These are phyloP conservation scores for Cutaneotrichosporon daszewskae DNA, from an alignment of 1,284 basidiomycete species.

Conservation along the genomic window DNA sequence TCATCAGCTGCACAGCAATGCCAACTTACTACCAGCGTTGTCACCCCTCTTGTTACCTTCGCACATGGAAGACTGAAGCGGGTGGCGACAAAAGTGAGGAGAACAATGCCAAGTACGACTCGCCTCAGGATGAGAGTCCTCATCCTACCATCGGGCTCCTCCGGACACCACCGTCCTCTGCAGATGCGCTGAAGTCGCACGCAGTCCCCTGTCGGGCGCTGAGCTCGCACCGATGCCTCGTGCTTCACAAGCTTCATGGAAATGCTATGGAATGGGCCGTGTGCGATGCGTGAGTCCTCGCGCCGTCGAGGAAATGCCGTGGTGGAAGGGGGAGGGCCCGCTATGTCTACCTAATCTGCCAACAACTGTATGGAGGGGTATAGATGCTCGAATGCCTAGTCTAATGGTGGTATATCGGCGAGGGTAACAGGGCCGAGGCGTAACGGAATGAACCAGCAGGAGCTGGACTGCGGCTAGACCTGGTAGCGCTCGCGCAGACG, in stretches of 20 bases:
- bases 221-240: no score
- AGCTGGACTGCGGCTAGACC: constrained; percentile 28
- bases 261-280: constrained; percentile 19
- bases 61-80: no score
- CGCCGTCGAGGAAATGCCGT: constrained; percentile 18
- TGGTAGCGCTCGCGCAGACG: constrained; percentile 44
- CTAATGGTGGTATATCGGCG: constrained; percentile 21
- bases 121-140: no score
- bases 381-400: constrained; percentile 22
- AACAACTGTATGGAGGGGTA: constrained; percentile 20
- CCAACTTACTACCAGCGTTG: no score
- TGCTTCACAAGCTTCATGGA: constrained; percentile 7
- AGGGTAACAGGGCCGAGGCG: constrained; percentile 10
- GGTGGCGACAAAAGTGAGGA: no score
- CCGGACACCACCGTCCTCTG: no score
- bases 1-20: no score
- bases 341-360: constrained; percentile 16
- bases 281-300: constrained; percentile 7
- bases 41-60: no score
- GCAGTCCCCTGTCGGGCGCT: no score
- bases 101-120: no score
- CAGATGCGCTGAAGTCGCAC: no score
- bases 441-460: neutral
- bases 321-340: neutral
- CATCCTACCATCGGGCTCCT: no score